A percentile compares a stretch with the other conserved stretches of the same genome.
phyloP scores from a whole-genome alignment of 2,329 filamentous ascomycete species.

The Aureobasidium sp. region DNA sequence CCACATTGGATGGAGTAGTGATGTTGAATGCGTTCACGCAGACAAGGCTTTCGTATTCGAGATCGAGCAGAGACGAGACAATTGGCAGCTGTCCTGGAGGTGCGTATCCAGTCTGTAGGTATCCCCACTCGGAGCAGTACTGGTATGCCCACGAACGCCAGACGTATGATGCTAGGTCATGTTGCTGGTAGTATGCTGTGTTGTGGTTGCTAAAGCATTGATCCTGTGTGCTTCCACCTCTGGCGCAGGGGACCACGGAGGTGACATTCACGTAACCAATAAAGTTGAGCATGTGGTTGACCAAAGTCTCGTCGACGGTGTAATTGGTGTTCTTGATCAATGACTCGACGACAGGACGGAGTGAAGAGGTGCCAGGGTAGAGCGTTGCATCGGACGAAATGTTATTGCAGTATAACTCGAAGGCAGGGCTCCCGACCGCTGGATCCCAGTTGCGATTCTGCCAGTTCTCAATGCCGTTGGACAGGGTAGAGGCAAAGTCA shows the following conservation, averaged over 20 bases:
- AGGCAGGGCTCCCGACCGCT: slow-evolving; percentile 37
- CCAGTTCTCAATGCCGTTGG: slow-evolving; percentile 31
- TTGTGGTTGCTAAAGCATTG: slow-evolving; percentile 45
- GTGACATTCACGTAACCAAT: slow-evolving; percentile 46
- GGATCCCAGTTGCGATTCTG: slow-evolving; percentile 55
- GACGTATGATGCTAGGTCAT: slow-evolving; percentile 31
- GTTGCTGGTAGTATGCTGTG: slow-evolving; percentile 33
- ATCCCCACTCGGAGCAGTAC: slow-evolving; percentile 61
- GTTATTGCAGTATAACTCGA: slow-evolving; percentile 48
- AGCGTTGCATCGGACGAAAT: slow-evolving; percentile 40
- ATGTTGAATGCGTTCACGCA: slow-evolving; percentile 66
- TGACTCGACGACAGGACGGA: slow-evolving; percentile 32
- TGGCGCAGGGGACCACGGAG: slow-evolving; percentile 30
- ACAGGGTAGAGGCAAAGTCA: not conserved
- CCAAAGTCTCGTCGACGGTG: slow-evolving; percentile 31
- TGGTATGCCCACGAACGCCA: slow-evolving; percentile 51
- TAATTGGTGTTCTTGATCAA: slow-evolving; percentile 43
- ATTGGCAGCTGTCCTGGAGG: slow-evolving; percentile 58
- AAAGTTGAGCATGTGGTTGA: slow-evolving; percentile 47
- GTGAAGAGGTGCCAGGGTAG: slow-evolving; percentile 31
- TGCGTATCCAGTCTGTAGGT: slow-evolving; percentile 63
- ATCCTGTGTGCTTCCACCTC: slow-evolving; percentile 35
- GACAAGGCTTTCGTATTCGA: slow-evolving; percentile 52
- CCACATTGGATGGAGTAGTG: slow-evolving; percentile 51
- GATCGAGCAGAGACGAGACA: slow-evolving; percentile 59